Evolutionary conservation across 1,284 basidiomycete genomes (phyloP).

Genomic region (Boletus mariae): DNA sequence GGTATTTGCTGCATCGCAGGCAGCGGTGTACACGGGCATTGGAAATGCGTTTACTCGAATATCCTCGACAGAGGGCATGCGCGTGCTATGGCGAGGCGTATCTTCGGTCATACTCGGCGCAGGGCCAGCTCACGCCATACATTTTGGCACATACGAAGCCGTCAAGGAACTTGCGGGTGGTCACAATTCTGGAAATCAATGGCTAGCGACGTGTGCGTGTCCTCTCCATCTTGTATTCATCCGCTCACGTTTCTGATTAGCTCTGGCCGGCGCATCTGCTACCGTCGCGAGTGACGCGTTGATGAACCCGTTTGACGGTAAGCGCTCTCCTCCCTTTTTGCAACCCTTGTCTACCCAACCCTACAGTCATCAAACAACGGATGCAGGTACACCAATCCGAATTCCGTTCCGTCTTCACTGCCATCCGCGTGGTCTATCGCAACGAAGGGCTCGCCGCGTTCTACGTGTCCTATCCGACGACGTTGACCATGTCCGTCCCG

Average conservation of each 20-base stretch:
- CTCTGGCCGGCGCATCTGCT: constrained; percentile 90
- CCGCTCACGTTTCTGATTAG: constrained; percentile 38
- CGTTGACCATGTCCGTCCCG: constrained; percentile 93
- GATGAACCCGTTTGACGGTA: constrained; percentile 99
- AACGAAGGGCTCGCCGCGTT: constrained; percentile 90
- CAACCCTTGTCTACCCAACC: constrained; percentile 8
- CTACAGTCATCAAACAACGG: constrained; percentile 93
- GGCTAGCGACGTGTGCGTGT: constrained; percentile 72
- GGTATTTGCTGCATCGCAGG: constrained; percentile 82
- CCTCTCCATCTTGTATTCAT: background rate
- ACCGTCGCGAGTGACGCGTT: constrained; percentile 95
- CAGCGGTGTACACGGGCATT: constrained; percentile 85
- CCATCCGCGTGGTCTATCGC: constrained; percentile 80
- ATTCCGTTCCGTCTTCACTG: constrained; percentile 80
- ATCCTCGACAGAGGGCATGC: constrained; percentile 88
- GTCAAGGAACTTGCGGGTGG: constrained; percentile 93
- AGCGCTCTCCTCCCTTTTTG: constrained; percentile 27
- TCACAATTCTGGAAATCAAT: constrained; percentile 75
- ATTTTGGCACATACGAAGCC: constrained; percentile 95
- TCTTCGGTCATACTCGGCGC: constrained; percentile 97
- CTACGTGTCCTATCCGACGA: constrained; percentile 98
- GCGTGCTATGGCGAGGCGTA: constrained; percentile 93
- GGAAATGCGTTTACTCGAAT: constrained; percentile 87
- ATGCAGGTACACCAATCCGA: constrained; percentile 96
- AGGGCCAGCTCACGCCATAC: constrained; percentile 96